Percentiles rank a stretch among this genome's conserved stretches.
These are phyloP conservation scores for Erodium maritimum DNA, from an alignment of 345 rosid species.

Conservation along the genomic window DNA sequence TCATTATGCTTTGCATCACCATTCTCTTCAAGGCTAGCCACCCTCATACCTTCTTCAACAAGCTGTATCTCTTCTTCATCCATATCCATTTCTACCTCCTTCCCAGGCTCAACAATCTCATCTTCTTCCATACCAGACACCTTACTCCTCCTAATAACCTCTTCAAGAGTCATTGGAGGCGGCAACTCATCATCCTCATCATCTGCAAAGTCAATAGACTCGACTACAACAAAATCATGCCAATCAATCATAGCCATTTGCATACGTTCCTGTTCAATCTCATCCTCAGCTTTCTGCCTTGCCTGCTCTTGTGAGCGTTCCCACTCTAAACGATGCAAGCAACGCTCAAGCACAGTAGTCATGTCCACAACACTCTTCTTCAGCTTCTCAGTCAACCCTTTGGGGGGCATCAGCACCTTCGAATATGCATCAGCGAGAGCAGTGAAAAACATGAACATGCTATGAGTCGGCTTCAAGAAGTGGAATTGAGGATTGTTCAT, in stretches of 20 bases:
- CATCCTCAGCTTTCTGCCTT: constrained; percentile 77
- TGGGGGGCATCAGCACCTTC: constrained; percentile 70
- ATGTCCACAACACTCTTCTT: constrained; percentile 44
- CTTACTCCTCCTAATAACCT: constrained; percentile 77
- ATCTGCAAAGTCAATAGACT: constrained; percentile 74
- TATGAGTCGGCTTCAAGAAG: constrained; percentile 81
- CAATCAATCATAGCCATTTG: constrained; percentile 94
- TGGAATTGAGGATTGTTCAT: constrained; percentile 65
- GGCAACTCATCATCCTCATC: constrained; percentile 82
- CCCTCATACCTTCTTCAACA: constrained; percentile 82
- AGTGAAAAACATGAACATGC: constrained; percentile 70
- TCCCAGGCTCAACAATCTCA: constrained; percentile 65
- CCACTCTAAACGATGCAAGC: constrained; percentile 83
- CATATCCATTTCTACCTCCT: constrained; percentile 92
- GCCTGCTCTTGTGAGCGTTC: constrained; percentile 77
- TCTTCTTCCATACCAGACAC: constrained; percentile 51
- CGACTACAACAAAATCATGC: constrained; percentile 88
- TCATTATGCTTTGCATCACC: constrained; percentile 24
- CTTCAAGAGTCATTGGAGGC: constrained; percentile 81
- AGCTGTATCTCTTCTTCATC: constrained; percentile 88
- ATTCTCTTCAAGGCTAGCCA: constrained; percentile 50
- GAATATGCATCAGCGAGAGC: constrained; percentile 70
- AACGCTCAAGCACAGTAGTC: constrained; percentile 67
- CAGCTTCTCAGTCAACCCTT: constrained; percentile 56
- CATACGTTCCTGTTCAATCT: constrained; percentile 70